Conservation (phyloP, 108 stramenopile species). For the Nitzschia sp. region DNA sequence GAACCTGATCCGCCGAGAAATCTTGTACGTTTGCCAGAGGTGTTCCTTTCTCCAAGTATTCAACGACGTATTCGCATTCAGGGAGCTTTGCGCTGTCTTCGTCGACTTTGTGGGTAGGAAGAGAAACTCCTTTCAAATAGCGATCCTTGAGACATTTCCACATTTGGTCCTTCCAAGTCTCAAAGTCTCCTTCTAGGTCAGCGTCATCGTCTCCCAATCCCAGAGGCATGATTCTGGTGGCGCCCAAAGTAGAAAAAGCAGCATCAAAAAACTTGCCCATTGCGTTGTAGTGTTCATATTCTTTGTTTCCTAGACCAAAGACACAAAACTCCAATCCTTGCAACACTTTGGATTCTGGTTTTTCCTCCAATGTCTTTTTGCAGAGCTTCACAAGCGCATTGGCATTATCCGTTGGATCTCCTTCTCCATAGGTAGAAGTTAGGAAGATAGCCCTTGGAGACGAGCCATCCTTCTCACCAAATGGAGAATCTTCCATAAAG, state of each 20-base stretch:
- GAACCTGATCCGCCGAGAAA: constrained; percentile 46
- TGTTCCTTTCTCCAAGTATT: constrained; percentile 28
- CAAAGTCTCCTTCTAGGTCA: constrained; percentile 96
- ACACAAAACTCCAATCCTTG: constrained; percentile 77
- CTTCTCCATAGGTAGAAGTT: constrained; percentile 98
- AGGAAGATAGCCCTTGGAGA: constrained; percentile 75
- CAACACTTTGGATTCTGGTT: constrained; percentile 25
- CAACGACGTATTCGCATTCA: constrained; percentile 56
- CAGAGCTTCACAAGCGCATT: constrained; percentile 68
- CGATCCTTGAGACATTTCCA: constrained; percentile 66
- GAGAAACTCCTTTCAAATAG: constrained; percentile 37
- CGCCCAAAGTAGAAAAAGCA: constrained; percentile 75
- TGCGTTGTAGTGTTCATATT: constrained; percentile 97
- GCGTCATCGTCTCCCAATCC: constrained; percentile 96
- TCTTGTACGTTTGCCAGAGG: background rate
- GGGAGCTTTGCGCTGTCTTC: constrained; percentile 34
- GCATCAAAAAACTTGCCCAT: constrained; percentile 89
- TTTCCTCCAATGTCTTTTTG: constrained; percentile 33
- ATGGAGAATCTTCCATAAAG: constrained; percentile 29
- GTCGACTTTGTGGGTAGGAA: constrained; percentile 4
- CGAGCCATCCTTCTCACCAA: constrained; percentile 13
- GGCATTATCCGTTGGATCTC: constrained; percentile 99
- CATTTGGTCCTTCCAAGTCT: constrained; percentile 90
- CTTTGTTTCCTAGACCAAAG: constrained; percentile 96
- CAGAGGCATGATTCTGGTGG: constrained; percentile 52